Evolutionary conservation across 106 monocot genomes (phyloP).

Genomic region (Phalaenopsis aphrodite): DNA sequence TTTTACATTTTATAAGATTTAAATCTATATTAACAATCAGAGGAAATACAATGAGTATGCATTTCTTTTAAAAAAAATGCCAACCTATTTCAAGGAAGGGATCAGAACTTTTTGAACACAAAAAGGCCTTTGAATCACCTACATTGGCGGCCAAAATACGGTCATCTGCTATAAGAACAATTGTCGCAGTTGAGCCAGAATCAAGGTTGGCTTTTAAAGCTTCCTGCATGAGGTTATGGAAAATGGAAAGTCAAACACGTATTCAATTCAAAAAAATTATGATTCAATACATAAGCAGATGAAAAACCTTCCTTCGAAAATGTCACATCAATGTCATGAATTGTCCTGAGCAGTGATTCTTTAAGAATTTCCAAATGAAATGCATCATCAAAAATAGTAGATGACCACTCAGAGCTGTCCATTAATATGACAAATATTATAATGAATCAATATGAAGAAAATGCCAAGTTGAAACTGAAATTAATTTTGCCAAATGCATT

Average conservation of each 20-base stretch:
- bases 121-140: conserved; percentile 83
- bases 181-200: conserved; percentile 83
- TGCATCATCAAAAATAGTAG: conserved; percentile 44
- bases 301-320: conserved; percentile 58
- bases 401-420: conserved; percentile 29
- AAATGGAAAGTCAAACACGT: neutral
- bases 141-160: conserved; percentile 69
- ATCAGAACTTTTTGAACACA: conserved; percentile 55
- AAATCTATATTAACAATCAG: neutral
- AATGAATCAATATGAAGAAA: neutral
- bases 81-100: conserved; percentile 29
- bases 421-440: neutral
- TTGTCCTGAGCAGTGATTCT: conserved; percentile 70
- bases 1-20: neutral
- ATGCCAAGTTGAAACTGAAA: neutral
- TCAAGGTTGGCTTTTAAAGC: conserved; percentile 42
- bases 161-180: conserved; percentile 68
- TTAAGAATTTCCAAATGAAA: conserved; percentile 66
- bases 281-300: neutral
- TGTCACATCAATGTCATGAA: conserved; percentile 78
- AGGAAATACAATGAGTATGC: neutral
- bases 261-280: neutral
- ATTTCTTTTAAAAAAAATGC: conserved; percentile 1
- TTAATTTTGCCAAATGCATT: neutral
- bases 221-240: conserved; percentile 47